Conservation (phyloP, 176 grass and related monocot genomes). For the Paspalum notatum region DNA sequence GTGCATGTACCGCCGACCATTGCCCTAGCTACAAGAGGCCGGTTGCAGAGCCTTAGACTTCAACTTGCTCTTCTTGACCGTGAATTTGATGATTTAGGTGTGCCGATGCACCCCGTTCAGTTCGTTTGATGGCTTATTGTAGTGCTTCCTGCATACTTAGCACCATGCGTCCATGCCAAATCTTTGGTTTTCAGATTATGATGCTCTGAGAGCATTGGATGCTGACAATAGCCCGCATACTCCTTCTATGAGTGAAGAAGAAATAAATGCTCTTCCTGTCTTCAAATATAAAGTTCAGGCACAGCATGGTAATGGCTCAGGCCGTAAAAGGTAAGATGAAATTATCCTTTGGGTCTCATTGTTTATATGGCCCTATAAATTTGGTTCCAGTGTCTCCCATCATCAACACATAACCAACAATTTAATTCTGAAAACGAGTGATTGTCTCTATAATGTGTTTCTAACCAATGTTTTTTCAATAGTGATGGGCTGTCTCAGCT, state of each 20-base stretch:
- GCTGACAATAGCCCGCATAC: constrained; percentile 68
- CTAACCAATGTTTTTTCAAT: constrained; percentile 41
- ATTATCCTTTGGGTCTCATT: constrained; percentile 31
- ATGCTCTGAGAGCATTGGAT: constrained; percentile 86
- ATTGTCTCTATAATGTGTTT: not conserved
- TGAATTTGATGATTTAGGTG: constrained; percentile 98
- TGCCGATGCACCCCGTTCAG: not conserved
- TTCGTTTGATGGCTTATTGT: not conserved
- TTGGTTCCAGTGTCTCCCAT: not conserved
- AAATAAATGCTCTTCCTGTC: constrained; percentile 94
- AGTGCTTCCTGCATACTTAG: constrained; percentile 30
- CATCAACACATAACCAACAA: not conserved
- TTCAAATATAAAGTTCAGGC: constrained; percentile 81
- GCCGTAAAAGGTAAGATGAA: constrained; percentile 61
- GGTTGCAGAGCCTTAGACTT: constrained; percentile 84
- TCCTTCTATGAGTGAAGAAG: constrained; percentile 96
- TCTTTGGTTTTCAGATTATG: constrained; percentile 75
- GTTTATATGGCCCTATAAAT: constrained; percentile 11
- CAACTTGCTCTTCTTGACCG: constrained; percentile 93
- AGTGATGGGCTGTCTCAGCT: constrained; percentile 62
- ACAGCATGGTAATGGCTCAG: constrained; percentile 33
- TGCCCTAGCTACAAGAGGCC: constrained; percentile 70
- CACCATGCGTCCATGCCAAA: not conserved
- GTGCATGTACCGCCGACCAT: constrained; percentile 84
- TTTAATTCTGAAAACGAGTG: constrained; percentile 1